Evolutionary conservation across 2,329 filamentous ascomycete species (phyloP), one percentile per base, ranked within the genome.

Genomic region (Cercospora beticola): DNA sequence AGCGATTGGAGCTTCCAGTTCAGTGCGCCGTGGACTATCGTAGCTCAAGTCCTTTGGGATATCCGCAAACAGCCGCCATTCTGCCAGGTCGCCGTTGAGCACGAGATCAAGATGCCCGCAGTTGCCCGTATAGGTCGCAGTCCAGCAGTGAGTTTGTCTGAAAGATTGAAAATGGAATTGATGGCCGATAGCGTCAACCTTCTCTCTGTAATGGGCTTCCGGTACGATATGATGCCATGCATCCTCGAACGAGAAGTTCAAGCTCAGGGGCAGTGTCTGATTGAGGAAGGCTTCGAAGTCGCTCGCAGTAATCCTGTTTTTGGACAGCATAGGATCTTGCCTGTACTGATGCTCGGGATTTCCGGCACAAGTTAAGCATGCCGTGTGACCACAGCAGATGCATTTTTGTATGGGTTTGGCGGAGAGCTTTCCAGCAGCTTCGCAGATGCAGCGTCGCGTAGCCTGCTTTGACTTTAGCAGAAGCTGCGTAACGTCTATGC

Each of bases 281-380:
- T 62, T 66, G 12, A 76, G 54, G 18, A 69, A 40, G 10, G 70
- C 62, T 40, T 73, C 72, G 26, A 78, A 77, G 0, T 54, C 28
- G 8, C 43, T 18, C 4, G 75, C 74, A 0, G 75, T 63, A 16
- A 75, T 73, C 7, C 85, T 82, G 5, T 67, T 36, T 23, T 68
- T 40, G 61, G 36, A 66, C 6, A 67, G 18, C 1, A 72, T 36
- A 0, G 52, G 67, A 4, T 62, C 30, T 5, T 66, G 57, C 1
- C 43, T 23, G 66, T 86, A 87, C 3, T 75, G 70, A 71, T 88
- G 86, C 7, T 72, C 71, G 0, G 88, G 88, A 49, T 87, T 88
- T 2, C 83, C 83, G 1, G 82, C 83, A 71, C 87, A 90, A 5
- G 76, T 75, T 0, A 78, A 74, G 74, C 88, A 90, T 10, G 84